Conservation (phyloP, 176 grass and related monocot species). For the Phoenix dactylifera region DNA sequence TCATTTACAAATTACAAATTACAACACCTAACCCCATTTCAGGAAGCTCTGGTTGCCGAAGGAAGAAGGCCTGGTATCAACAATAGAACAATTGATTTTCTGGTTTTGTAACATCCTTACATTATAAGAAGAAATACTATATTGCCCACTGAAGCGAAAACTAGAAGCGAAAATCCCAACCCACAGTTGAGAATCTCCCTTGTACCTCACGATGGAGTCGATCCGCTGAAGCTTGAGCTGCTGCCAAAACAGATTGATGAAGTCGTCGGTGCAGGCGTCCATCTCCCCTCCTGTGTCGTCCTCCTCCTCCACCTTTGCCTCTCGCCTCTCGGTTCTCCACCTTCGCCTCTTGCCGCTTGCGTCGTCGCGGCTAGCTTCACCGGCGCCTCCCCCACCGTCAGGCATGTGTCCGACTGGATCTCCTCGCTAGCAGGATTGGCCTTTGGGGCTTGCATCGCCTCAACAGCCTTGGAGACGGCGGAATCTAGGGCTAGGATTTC, state of each 20-base stretch:
- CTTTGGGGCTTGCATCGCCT: too few species aligned
- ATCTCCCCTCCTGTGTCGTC: constrained; percentile 17
- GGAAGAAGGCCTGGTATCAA: too few species aligned
- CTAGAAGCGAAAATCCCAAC: too few species aligned
- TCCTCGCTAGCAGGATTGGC: background rate
- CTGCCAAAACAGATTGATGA: constrained; percentile 33
- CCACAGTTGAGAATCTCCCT: constrained; percentile 46
- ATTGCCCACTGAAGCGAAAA: background rate
- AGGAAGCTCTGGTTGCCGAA: background rate
- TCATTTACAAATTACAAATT: too few species aligned
- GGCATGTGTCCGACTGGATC: constrained; percentile 41
- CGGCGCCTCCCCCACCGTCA: constrained; percentile 10
- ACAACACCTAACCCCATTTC: background rate
- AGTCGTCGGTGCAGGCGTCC: constrained; percentile 21
- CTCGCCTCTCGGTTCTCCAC: background rate
- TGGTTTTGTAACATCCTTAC: too few species aligned
- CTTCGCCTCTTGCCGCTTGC: background rate
- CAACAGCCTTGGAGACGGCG: too few species aligned
- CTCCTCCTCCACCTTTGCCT: constrained; percentile 10
- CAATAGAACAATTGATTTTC: too few species aligned
- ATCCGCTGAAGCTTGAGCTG: constrained; percentile 79
- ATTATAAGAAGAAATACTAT: background rate
- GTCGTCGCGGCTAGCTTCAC: constrained; percentile 34
- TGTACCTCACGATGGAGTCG: constrained; percentile 67
- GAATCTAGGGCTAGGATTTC: too few species aligned